phyloP scores from a whole-genome alignment of 129 eudicot species.

The Mikania micrantha region DNA sequence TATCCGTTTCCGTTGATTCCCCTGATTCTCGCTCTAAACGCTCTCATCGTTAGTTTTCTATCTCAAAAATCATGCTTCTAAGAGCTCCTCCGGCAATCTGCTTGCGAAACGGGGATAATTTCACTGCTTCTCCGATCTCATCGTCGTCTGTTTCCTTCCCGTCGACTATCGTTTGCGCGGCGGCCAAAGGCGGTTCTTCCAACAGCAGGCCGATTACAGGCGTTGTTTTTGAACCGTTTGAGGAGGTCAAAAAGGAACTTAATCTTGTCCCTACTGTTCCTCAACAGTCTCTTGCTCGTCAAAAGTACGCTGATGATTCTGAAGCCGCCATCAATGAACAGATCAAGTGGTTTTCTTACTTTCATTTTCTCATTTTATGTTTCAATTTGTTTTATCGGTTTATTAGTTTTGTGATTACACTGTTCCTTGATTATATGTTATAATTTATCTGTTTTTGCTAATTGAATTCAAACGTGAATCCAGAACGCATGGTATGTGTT shows the following conservation, averaged over 20 bases:
- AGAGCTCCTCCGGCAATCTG: conserved; percentile 38
- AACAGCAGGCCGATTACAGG: conserved; percentile 63
- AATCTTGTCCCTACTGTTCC: conserved; percentile 62
- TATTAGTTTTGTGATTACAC: not conserved
- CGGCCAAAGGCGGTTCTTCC: conserved; percentile 40
- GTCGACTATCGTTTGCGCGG: conserved; percentile 40
- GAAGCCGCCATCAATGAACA: conserved; percentile 88
- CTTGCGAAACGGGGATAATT: conserved; percentile 22
- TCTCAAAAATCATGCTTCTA: conserved; percentile 44
- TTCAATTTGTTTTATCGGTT: not conserved
- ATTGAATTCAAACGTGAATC: not conserved
- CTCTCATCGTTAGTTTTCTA: too few species aligned
- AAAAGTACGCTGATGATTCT: conserved; percentile 58
- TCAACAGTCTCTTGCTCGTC: conserved; percentile 82
- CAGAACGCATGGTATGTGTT: conserved; percentile 5
- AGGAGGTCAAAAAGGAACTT: conserved; percentile 90
- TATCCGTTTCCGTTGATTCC: not conserved
- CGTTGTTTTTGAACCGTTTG: conserved; percentile 81
- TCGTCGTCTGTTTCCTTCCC: not conserved
- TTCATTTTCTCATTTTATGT: not conserved
- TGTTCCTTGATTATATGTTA: not conserved
- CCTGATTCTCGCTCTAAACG: not conserved
- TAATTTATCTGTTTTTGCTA: not conserved
- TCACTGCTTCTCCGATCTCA: not conserved
- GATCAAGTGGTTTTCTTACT: conserved; percentile 54